A percentile compares a stretch with the other conserved stretches of the same genome.
phyloP scores from a whole-genome alignment of 148 eudicot genomes.

The Simmondsia chinensis region DNA sequence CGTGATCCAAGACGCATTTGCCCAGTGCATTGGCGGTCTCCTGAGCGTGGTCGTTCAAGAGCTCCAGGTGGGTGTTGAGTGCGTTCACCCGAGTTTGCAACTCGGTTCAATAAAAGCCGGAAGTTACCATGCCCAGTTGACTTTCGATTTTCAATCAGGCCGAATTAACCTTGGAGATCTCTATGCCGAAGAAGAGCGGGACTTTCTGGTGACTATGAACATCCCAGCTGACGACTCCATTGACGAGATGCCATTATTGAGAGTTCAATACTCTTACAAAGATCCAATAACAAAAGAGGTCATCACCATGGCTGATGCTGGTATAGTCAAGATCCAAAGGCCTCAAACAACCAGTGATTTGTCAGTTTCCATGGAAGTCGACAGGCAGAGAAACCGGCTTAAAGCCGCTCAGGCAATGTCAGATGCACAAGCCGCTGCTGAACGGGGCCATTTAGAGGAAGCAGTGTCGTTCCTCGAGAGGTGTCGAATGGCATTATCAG shows the following conservation, averaged over 20 bases:
- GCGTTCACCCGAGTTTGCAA: constrained; percentile 30
- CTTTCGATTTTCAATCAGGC: constrained; percentile 30
- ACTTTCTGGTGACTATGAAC: constrained; percentile 56
- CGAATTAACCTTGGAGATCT: constrained; percentile 55
- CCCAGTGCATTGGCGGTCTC: constrained; percentile 90
- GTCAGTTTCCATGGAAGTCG: constrained; percentile 57
- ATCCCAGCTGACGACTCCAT: constrained; percentile 30
- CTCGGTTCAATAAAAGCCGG: constrained; percentile 55
- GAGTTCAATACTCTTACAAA: constrained; percentile 39
- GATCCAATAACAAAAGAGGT: constrained; percentile 47
- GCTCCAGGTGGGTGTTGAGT: constrained; percentile 41
- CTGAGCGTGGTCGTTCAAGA: constrained; percentile 77
- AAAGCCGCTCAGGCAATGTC: constrained; percentile 75
- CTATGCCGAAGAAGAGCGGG: constrained; percentile 84
- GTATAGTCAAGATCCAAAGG: constrained; percentile 42
- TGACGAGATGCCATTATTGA: constrained; percentile 37
- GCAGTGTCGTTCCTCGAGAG: constrained; percentile 48
- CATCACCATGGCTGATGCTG: constrained; percentile 24
- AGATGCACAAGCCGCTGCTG: constrained; percentile 49
- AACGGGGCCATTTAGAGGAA: constrained; percentile 42
- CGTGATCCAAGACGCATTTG: constrained; percentile 80
- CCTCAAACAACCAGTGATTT: constrained; percentile 28
- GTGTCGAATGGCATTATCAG: constrained; percentile 30
- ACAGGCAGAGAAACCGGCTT: constrained; percentile 64
- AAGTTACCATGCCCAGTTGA: constrained; percentile 32